Evolutionary conservation across 1,284 basidiomycete genomes (phyloP), one percentile per base, ranked within the genome.

Genomic region (Porogramme epimiltina): DNA sequence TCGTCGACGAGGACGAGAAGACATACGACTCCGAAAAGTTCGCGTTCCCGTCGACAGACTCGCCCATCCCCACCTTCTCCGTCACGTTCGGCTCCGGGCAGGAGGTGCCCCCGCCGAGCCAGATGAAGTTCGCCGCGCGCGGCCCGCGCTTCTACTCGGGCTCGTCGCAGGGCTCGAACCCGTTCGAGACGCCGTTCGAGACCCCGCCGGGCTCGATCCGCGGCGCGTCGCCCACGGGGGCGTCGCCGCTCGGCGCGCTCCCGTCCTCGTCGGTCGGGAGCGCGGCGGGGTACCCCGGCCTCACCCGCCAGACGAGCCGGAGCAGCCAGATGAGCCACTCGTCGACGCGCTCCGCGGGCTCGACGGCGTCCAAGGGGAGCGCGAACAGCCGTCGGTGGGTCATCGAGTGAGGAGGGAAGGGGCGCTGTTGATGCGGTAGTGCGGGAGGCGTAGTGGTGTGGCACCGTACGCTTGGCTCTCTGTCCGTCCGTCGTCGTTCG

Each of bases 1-100:
- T 84, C 9, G 70, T 74, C 43, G 79, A 74, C n/a, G 64, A 73
- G 36, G 66, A 62, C 34, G 66, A 62, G 45, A 63, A 66, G 52
- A 44, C 36, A 67, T 52, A 52, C 23, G 56, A 68, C 42, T 61
- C 70, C 13, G 86, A 89, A 68, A 89, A 89, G 67, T 74, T 85
- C 52, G 73, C 75, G n/a, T 88, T 88, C 69, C 83, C 85, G 1
- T 75, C 79, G 3, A 73, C 68, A 50, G 75, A 77, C 40, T 68
- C 73, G 42, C 74, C 76, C 11, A 66, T 84, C 52, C 81, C 82
- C 3, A 84, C 82, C 3, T 64, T 49, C 66, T 75, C 78, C 24
- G 75, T 72, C 37, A 68, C 77, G 16, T 81, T 81, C 61, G 76
- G 55, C 44, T 65, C 70, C 51, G 72, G 69, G 45, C 56, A 66